A percentile compares a stretch with the other conserved stretches of the same genome.
These are phyloP conservation scores for Mallotus repandus DNA, from an alignment of 441 rosid genomes.

Conservation along the genomic window DNA sequence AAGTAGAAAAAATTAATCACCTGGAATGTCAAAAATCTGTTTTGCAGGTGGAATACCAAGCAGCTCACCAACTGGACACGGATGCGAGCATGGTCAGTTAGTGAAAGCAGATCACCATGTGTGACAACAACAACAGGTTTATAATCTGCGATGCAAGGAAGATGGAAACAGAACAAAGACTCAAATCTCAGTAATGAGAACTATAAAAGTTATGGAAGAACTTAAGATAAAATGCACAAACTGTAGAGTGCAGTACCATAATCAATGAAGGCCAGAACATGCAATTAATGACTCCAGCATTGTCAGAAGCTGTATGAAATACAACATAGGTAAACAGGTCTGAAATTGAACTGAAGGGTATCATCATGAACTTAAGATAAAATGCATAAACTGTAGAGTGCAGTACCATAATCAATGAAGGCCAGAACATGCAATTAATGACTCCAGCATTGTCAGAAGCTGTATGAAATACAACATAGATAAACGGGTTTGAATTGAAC, in stretches of 20 bases:
- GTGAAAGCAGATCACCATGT: slow-evolving; percentile 80
- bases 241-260: not conserved
- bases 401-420: too few relatives aligned
- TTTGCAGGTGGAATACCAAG: slow-evolving; percentile 66
- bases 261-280: not conserved
- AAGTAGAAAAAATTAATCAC: slow-evolving; percentile 27
- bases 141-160: slow-evolving; percentile 50
- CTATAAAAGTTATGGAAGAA: not conserved
- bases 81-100: slow-evolving; percentile 50
- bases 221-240: too few relatives aligned
- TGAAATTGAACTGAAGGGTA: not conserved
- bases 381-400: too few relatives aligned
- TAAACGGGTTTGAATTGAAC: too few relatives aligned
- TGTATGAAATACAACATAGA: too few relatives aligned
- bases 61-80: slow-evolving; percentile 56
- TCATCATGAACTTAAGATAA: too few relatives aligned
- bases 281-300: not conserved
- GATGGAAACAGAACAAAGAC: not conserved
- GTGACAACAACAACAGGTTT: slow-evolving; percentile 78
- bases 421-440: too few relatives aligned
- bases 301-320: not conserved
- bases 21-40: slow-evolving; percentile 84
- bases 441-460: too few relatives aligned
- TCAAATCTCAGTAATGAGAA: not conserved
- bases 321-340: not conserved